Conservation (phyloP, 768 basidiomycete species). For the Agaricus subrufescens region DNA sequence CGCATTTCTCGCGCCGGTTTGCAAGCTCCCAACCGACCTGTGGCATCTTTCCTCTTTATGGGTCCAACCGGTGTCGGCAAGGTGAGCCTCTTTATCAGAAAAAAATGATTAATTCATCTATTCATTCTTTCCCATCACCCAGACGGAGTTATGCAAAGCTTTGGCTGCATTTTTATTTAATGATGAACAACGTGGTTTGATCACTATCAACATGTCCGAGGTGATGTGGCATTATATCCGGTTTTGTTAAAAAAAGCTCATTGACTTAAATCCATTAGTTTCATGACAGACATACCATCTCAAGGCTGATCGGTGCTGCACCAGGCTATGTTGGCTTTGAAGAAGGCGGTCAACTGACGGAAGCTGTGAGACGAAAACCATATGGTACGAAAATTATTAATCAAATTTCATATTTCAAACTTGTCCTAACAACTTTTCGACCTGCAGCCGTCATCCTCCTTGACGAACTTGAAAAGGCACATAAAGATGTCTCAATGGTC, state of each 20-base stretch:
- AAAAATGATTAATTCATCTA: too few species aligned
- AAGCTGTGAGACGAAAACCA: slow-evolving; percentile 87
- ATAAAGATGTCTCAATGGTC: slow-evolving; percentile 91
- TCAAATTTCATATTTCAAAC: neutral
- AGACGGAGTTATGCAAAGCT: slow-evolving; percentile 89
- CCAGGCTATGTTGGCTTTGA: slow-evolving; percentile 95
- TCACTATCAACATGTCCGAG: slow-evolving; percentile 96
- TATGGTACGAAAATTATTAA: slow-evolving; percentile 49
- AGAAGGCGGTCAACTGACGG: slow-evolving; percentile 86
- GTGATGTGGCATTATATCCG: slow-evolving; percentile 14
- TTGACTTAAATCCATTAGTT: slow-evolving; percentile 40
- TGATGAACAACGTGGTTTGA: slow-evolving; percentile 84
- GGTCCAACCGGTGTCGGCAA: slow-evolving; percentile 89
- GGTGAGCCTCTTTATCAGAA: slow-evolving; percentile 26
- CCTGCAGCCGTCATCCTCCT: slow-evolving; percentile 65
- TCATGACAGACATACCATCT: slow-evolving; percentile 88
- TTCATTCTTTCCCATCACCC: too few species aligned
- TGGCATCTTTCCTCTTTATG: slow-evolving; percentile 89
- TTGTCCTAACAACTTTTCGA: neutral
- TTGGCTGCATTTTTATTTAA: slow-evolving; percentile 88
- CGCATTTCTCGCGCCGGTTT: slow-evolving; percentile 90
- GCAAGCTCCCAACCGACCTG: slow-evolving; percentile 82
- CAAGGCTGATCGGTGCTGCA: slow-evolving; percentile 86
- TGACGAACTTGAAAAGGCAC: slow-evolving; percentile 91
- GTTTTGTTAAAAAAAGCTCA: neutral